Base-by-base conservation (phyloP, 148 eudicot species). In the Heliosperma pusillum region DNA sequence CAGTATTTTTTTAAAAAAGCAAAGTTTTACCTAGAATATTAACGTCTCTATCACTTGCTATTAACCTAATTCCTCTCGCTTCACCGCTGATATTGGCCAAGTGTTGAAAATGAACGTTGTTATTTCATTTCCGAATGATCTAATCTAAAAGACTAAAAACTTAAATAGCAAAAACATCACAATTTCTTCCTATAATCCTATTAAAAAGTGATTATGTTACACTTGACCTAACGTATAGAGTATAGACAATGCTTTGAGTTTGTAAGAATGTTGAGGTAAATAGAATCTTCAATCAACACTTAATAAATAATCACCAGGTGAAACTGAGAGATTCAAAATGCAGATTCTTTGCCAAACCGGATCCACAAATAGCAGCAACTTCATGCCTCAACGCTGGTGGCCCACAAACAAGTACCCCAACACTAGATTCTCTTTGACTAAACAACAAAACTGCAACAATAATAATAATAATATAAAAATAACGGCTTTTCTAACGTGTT, bases 321-420 rank as follows among this genome's bases (percentile, higher is more conserved):
- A 93, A 93, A 78, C 98, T 93, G 76, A 91, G 89, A 75, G 98
- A 88, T 74, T 93, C 94, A 42, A 89, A 93, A 27, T 93, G 89
- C 69, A 93, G 81, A 78, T 91, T 89, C 5, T 87, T 78, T 0
- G 86, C 89, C 77, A 81, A 80, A 7, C 90, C 93, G 20, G 97
- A 86, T 45, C 88, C 86, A 66, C 97, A 93, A 53, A 93, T 87
- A 58, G 81, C 82, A 60, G 98, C 97, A 74, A 89, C 95, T 12
- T 93, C 89, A 12, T 82, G 91, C 68, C 95, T 89, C 84, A 93
- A 74, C 10, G 78, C 79, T 81, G 80, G 79, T 0, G 97, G 97
- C 12, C 98, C 98, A 20, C 89, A 81, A 44, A 80, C 98, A 16
- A 93, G 84, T 11, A 86, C 91, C 56, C 97, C 98, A 7, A 88